Base-by-base conservation (phyloP, 2,329 filamentous ascomycete species). In the Ceratocystis harringtonii region DNA sequence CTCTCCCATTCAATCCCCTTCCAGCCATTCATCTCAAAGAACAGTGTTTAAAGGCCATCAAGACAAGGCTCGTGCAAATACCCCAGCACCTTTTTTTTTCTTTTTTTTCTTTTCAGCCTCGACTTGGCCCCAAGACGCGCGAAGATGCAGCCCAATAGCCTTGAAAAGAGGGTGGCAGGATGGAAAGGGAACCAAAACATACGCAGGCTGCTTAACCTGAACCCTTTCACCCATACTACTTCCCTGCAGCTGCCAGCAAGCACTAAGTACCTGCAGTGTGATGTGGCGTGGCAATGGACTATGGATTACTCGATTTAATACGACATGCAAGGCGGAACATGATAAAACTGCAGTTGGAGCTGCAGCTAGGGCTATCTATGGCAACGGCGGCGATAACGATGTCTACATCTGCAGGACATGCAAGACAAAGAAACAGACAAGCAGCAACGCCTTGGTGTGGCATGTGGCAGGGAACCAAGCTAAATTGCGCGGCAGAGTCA, bases 291-390 rank as follows among this genome's bases (percentile, higher is more conserved):
- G 25, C 36, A 61, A 61, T 30, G 17, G 62, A 7, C 17, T 50
- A n/a, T 28, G 30, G 19, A 36, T 41, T 17, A 22, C 17, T 41
- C 32, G 48, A 15, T 22, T 58, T 19, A 28, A 22, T 44, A 22
- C 45, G 62, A 58, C 62, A 62, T 65, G 58, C 58, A 62, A 65
- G 64, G 66, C 66, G 62, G 36, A 43, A 44, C 66, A 65, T 62
- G 64, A 41, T 22, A 30, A 19, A 22, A 62, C 22, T 28, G 10
- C 25, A 58, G 48, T 44, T 62, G 61, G 15, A 19, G 19, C 32
- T n/a, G 62, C 44, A 30, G 45, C 45, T 36, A 50, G n/a, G 15
- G 30, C 22, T 22, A 22, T 25, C 45, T 50, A 22, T 50, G 17
- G n/a, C 45, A n/a, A 19, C 45, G 6, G 6, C 17, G 6, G 45